These are phyloP conservation scores for Botryosphaeria agaves DNA, from an alignment of 2,329 filamentous ascomycete genomes.

Conservation along the genomic window DNA sequence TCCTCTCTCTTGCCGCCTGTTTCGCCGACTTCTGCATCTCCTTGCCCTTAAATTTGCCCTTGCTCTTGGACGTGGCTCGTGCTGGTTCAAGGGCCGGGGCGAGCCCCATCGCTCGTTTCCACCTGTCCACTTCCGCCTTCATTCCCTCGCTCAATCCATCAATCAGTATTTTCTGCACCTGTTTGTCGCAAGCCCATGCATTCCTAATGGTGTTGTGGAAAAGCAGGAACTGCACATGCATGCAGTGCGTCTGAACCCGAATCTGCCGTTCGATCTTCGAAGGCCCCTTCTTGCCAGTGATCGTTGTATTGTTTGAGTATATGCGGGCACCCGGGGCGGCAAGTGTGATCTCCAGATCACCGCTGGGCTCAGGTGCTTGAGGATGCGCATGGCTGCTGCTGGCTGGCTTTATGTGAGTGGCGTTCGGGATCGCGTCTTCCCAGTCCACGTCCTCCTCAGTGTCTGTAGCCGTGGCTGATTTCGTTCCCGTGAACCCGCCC, in stretches of 20 bases:
- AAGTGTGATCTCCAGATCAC: constrained; percentile 9
- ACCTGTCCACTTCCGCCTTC: constrained; percentile 56
- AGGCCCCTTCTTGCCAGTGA: constrained; percentile 62
- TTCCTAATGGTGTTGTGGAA: constrained; percentile 85
- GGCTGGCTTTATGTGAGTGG: constrained; percentile 12
- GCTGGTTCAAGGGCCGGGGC: constrained; percentile 15
- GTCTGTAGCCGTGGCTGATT: constrained; percentile 35
- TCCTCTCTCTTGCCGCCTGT: constrained; percentile 19
- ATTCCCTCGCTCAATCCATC: constrained; percentile 52
- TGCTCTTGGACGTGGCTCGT: constrained; percentile 18
- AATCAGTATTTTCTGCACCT: constrained; percentile 59
- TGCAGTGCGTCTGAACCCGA: constrained; percentile 61
- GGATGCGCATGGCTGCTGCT: constrained; percentile 13
- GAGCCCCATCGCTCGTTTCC: constrained; percentile 51
- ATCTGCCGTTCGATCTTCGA: constrained; percentile 71
- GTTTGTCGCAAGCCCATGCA: constrained; percentile 61
- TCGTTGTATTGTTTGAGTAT: constrained; percentile 30
- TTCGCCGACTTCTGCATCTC: constrained; percentile 22
- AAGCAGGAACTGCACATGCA: constrained; percentile 75
- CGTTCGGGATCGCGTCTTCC: constrained; percentile 36
- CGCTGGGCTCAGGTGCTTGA: constrained; percentile 14
- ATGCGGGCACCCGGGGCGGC: constrained; percentile 5
- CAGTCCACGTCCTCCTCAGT: constrained; percentile 43
- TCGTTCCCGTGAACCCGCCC: constrained; percentile 13
- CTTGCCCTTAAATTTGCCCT: constrained; percentile 17